Evolutionary conservation across 2,329 filamentous ascomycete species (phyloP), one percentile per base, ranked within the genome.

Genomic region (Ophiostoma piceae): DNA sequence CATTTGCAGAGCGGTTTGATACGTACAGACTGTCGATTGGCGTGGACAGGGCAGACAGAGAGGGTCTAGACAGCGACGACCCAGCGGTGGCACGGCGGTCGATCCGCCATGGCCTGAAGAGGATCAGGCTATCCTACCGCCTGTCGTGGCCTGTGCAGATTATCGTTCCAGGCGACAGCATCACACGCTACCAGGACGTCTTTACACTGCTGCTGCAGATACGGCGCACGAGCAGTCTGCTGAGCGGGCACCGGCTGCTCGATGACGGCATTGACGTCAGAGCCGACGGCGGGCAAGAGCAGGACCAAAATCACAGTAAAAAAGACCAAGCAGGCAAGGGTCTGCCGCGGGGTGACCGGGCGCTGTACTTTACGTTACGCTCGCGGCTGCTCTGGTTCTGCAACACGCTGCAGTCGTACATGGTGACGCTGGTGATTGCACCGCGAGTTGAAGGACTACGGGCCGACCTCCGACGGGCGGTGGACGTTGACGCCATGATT

Each of bases 401-500:
- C 73, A 90, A 89, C 73, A 87, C 85, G 0, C 75, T 97, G 1
- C 89, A 92, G 75, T 88, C 88, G 9, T 95, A 97, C 76, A 80
- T 96, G 4, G 89, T 88, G 3, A 89, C 88, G 19, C 84, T 92
- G 1, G 90, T 94, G 1, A 82, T 96, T 0, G 84, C 84, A 0
- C 85, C 88, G 0, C 83, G 87, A 29, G 85, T 84, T 1, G 75
- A 78, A 1, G 80, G 82, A 39, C 85, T 97, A 80, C 80, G 80
- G 6, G 77, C 78, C 2, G 81, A 84, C 0, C 83, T 97, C 68
- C 78, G 79, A 16, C 79, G 81, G 6, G 87, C 92, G 0, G 82
- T 84, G 35, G 92, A 94, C 74, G 87, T 97, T 11, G 92, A 97
- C 76, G 85, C 85, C 35, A 96, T 97, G 91, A 88, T 93, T 35